A percentile compares a stretch with the other conserved stretches of the same genome.
These are phyloP conservation scores for Juglanconis juglandina DNA, from an alignment of 2,329 filamentous ascomycete species.

Conservation along the genomic window DNA sequence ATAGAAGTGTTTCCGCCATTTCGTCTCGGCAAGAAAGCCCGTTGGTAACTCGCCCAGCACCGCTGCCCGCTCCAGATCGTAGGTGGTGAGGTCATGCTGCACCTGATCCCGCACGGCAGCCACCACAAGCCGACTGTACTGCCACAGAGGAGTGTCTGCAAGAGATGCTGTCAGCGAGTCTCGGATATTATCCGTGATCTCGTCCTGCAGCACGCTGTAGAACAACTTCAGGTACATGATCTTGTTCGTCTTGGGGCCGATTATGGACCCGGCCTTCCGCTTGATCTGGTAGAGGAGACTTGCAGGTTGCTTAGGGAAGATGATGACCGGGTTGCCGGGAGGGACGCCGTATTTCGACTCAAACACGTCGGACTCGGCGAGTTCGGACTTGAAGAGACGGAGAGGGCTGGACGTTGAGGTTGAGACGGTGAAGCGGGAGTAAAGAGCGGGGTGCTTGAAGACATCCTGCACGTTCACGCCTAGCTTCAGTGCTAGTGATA, in stretches of 20 bases:
- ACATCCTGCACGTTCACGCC: conserved; percentile 96
- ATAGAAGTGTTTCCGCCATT: conserved; percentile 48
- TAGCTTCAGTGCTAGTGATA: conserved; percentile 74
- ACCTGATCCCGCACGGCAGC: conserved; percentile 43
- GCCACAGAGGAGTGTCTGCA: conserved; percentile 36
- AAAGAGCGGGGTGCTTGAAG: conserved; percentile 78
- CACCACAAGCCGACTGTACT: conserved; percentile 46
- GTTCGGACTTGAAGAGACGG: conserved; percentile 65
- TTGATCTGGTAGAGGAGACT: conserved; percentile 77
- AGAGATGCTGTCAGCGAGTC: conserved; percentile 40
- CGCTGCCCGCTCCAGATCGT: conserved; percentile 55
- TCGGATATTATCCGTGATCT: conserved; percentile 56
- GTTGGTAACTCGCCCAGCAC: conserved; percentile 52
- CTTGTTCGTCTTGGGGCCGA: conserved; percentile 35
- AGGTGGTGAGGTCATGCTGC: conserved; percentile 39
- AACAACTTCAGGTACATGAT: conserved; percentile 66
- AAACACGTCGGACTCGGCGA: conserved; percentile 69
- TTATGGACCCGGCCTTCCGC: conserved; percentile 40
- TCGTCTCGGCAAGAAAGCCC: conserved; percentile 39
- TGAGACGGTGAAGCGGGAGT: conserved; percentile 87
- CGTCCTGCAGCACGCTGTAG: conserved; percentile 74
- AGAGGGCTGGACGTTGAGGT: conserved; percentile 74
- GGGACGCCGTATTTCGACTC: conserved; percentile 58
- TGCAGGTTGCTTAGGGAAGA: conserved; percentile 80
- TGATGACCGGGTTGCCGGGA: conserved; percentile 51